Evolutionary conservation across 73 alveolate genomes (phyloP), one percentile per base, ranked within the genome.

Genomic region (Paramecium biaurelia): DNA sequence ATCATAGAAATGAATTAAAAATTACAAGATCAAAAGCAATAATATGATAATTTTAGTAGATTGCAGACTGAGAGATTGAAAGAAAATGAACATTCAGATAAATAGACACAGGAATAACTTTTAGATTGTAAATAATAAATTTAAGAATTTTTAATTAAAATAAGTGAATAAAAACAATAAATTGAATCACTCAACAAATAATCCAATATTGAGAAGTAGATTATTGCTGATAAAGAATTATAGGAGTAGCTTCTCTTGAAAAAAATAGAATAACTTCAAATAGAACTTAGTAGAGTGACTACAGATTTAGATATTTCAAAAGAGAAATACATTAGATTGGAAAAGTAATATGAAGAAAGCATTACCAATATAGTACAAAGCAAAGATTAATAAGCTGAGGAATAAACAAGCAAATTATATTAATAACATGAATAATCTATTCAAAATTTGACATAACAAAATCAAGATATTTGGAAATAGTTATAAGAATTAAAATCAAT

Each of bases 371-470:
- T 72, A 12, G 45, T 72, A 5, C 20, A 72, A 35, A 72, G 86
- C n/a, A 72, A 72, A 72, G 86, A 72, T 9, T 11, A 72, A 37
- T 37, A 72, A 11, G 56, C 58, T 15, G 86, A 72, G n/a, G 86
- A 72, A 32, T 15, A 72, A 72, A 38, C 58, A 1, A 21, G 8
- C 5, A 72, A 72, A 72, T 15, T 72, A 12, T 35, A 32, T 37
- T 21, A 72, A 72, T 38, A 72, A 72, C 56, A 72, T 72, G 86
- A 72, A 37, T 72, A 72, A 38, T 63, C 84, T 30, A 63, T 63
- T 10, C 15, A 26, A 63, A 63, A 32, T 7, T 32, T 63, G 12
- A 30, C 84, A 63, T 63, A 63, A 63, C 26, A 63, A 63, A 63
- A 21, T 63, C 12, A 63, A 10, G 84, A 63, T 23, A 63, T 21